Evolutionary conservation across 164 flowering plant genomes (phyloP).

Genomic region (Dillenia suffruticosa): DNA sequence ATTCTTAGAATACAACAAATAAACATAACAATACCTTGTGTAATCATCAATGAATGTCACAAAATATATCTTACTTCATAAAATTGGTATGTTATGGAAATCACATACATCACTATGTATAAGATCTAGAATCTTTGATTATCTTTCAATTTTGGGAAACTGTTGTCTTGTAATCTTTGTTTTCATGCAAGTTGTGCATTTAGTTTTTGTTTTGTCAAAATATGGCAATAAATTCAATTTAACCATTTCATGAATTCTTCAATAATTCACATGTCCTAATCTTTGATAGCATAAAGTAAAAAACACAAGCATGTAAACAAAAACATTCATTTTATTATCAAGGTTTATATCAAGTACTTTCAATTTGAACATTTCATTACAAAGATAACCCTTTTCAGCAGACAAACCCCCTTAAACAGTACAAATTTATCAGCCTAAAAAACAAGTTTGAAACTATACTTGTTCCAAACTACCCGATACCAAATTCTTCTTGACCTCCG

Average conservation of each 20-base stretch:
- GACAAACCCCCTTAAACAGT: neutral
- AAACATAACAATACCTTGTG: slow-evolving; percentile 5
- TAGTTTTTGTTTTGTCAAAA: neutral
- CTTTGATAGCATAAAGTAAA: slow-evolving; percentile 5
- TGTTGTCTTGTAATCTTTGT: neutral
- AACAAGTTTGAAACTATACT: neutral
- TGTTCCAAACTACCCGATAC: neutral
- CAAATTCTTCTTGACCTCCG: slow-evolving; percentile 2
- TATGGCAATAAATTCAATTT: neutral
- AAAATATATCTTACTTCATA: too few species aligned
- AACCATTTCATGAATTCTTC: neutral
- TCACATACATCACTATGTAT: slow-evolving; percentile 6
- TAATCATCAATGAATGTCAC: neutral
- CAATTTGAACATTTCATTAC: slow-evolving; percentile 10
- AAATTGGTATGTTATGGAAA: neutral
- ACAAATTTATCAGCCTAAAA: slow-evolving; percentile 1
- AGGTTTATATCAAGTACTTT: neutral
- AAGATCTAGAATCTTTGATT: neutral
- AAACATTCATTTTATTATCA: neutral
- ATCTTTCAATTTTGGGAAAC: neutral
- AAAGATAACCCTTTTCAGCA: slow-evolving; percentile 7
- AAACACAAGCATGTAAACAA: neutral
- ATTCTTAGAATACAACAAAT: slow-evolving; percentile 1
- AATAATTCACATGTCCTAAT: slow-evolving; percentile 4
- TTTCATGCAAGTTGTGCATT: neutral